Evolutionary conservation across 2,329 filamentous ascomycete genomes (phyloP).

Genomic region (Chrysoporthe deuterocubensis): DNA sequence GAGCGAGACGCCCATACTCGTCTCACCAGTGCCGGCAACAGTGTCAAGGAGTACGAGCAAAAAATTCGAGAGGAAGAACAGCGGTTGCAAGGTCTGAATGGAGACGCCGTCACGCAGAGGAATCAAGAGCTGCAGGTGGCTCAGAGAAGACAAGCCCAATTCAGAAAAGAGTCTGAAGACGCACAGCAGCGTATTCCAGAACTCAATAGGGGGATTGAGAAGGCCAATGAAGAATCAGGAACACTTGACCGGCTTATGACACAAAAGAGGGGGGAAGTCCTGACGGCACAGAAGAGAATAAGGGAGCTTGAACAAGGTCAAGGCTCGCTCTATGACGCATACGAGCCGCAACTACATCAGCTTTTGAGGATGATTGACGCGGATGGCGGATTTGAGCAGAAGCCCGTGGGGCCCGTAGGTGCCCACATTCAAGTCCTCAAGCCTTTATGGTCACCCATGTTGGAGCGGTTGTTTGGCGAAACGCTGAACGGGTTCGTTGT

Average conservation of each 20-base stretch:
- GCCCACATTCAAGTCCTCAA: conserved; percentile 75
- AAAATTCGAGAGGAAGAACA: conserved; percentile 60
- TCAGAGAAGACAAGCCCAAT: conserved; percentile 52
- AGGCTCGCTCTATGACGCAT: conserved; percentile 66
- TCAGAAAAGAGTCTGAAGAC: conserved; percentile 41
- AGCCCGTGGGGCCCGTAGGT: conserved; percentile 84
- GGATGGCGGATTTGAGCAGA: conserved; percentile 70
- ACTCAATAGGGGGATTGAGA: conserved; percentile 40
- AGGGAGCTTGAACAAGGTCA: conserved; percentile 58
- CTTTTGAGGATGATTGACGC: conserved; percentile 71
- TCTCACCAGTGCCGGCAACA: conserved; percentile 56
- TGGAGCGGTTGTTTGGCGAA: conserved; percentile 77
- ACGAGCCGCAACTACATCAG: conserved; percentile 62
- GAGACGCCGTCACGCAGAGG: conserved; percentile 69
- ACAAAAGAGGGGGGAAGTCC: conserved; percentile 58
- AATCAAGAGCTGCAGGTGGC: conserved; percentile 62
- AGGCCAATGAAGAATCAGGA: conserved; percentile 38
- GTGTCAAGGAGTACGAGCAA: conserved; percentile 48
- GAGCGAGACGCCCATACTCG: conserved; percentile 67
- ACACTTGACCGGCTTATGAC: conserved; percentile 40
- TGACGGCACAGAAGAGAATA: conserved; percentile 55
- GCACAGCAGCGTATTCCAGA: conserved; percentile 38
- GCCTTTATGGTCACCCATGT: conserved; percentile 79
- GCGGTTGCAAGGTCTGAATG: conserved; percentile 69
- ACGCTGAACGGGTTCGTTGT: conserved; percentile 81